phyloP scores from a whole-genome alignment of 2,329 filamentous ascomycete genomes.

The Oidium heveae region DNA sequence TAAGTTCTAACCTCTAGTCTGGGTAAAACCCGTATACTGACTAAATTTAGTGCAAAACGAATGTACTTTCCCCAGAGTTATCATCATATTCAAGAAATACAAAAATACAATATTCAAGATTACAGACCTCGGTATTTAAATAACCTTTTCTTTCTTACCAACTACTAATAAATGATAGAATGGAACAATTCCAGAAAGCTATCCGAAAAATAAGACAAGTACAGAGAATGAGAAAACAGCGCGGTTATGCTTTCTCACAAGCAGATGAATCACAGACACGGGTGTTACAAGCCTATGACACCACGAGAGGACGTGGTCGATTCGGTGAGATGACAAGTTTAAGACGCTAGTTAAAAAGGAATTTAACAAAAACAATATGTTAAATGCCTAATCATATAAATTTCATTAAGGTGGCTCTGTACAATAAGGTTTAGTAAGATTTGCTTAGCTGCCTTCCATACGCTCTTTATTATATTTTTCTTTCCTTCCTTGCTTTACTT shows the following conservation, averaged over 20 bases:
- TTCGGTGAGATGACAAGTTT: slow-evolving; percentile 70
- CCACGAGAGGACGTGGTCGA: slow-evolving; percentile 66
- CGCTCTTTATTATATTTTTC: no score
- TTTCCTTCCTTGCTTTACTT: no score
- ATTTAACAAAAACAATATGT: background rate
- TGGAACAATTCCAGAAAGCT: slow-evolving; percentile 99
- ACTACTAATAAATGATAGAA: slow-evolving; percentile 26
- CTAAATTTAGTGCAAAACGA: slow-evolving; percentile 36
- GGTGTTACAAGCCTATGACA: slow-evolving; percentile 93
- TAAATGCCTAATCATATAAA: no score
- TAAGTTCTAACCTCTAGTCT: slow-evolving; percentile 11
- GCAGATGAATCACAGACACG: slow-evolving; percentile 90
- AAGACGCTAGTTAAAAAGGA: background rate
- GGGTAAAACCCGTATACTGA: slow-evolving; percentile 5
- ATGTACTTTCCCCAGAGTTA: slow-evolving; percentile 95
- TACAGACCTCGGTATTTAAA: slow-evolving; percentile 67
- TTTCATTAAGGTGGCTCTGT: no score
- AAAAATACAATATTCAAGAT: slow-evolving; percentile 99
- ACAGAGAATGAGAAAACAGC: slow-evolving; percentile 96
- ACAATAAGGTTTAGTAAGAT: no score
- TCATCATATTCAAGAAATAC: slow-evolving; percentile 97
- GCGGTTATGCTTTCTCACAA: slow-evolving; percentile 93
- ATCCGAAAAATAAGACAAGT: slow-evolving; percentile 96
- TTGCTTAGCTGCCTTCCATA: no score
- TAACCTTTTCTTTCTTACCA: background rate